A percentile compares a stretch with the other conserved stretches of the same genome.
phyloP scores from a whole-genome alignment of 1,139 yeast species.

The Fermentozyma sake region DNA sequence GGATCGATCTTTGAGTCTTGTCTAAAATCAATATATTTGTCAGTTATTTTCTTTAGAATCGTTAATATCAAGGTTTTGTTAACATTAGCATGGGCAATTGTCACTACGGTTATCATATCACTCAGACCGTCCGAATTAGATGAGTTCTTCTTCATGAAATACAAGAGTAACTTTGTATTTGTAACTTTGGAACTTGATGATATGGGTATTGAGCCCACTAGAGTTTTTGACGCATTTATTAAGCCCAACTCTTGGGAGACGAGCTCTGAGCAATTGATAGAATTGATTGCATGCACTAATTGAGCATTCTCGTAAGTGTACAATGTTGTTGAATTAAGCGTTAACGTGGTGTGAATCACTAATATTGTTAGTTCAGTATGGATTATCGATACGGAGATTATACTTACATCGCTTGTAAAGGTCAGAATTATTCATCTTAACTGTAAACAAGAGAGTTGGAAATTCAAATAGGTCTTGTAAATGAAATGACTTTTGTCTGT shows the following conservation, averaged over 20 bases:
- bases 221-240: slow-evolving; percentile 44
- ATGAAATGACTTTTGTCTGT: too few species aligned
- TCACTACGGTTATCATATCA: slow-evolving; percentile 48
- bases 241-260: slow-evolving; percentile 53
- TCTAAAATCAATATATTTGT: slow-evolving; percentile 43
- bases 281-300: slow-evolving; percentile 32
- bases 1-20: slow-evolving; percentile 11
- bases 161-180: slow-evolving; percentile 34
- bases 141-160: slow-evolving; percentile 46
- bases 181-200: slow-evolving; percentile 24
- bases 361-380: slow-evolving; percentile 7
- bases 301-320: slow-evolving; percentile 51
- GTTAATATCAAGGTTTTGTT: slow-evolving; percentile 44
- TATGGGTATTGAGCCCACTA: slow-evolving; percentile 41
- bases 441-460: background rate
- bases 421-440: slow-evolving; percentile 10
- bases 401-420: slow-evolving; percentile 32
- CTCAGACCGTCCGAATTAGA: slow-evolving; percentile 40
- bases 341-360: slow-evolving; percentile 45
- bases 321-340: slow-evolving; percentile 51
- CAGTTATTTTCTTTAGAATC: slow-evolving; percentile 46
- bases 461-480: background rate
- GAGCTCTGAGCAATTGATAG: slow-evolving; percentile 49
- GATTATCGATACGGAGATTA: background rate
- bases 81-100: slow-evolving; percentile 42